Evolutionary conservation across 345 rosid genomes (phyloP).

Genomic region (Draba incana): DNA sequence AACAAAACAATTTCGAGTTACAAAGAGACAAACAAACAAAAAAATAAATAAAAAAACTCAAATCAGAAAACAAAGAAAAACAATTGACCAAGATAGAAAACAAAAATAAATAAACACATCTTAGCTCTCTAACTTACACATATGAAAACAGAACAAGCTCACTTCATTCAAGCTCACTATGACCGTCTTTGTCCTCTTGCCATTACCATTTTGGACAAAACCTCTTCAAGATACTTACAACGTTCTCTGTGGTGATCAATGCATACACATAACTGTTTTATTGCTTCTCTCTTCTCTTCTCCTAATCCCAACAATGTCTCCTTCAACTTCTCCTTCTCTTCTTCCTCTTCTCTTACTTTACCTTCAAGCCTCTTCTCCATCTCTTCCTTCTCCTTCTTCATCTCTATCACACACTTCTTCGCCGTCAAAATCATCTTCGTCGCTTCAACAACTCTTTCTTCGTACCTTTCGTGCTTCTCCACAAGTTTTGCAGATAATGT

Average conservation of each 20-base stretch:
- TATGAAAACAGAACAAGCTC: constrained; percentile 4
- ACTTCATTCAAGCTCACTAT: constrained; percentile 28
- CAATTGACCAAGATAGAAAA: not conserved
- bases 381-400: constrained; percentile 45
- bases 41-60: constrained; percentile 2
- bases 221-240: constrained; percentile 46
- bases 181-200: constrained; percentile 38
- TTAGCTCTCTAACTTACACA: constrained; percentile 24
- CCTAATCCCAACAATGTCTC: constrained; percentile 53
- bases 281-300: constrained; percentile 85
- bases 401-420: constrained; percentile 52
- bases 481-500: constrained; percentile 47
- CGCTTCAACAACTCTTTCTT: constrained; percentile 47
- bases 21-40: constrained; percentile 21
- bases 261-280: constrained; percentile 83
- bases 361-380: constrained; percentile 50
- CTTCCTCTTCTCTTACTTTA: constrained; percentile 50
- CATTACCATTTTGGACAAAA: constrained; percentile 34
- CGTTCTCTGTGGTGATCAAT: constrained; percentile 75
- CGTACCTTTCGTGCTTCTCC: constrained; percentile 44
- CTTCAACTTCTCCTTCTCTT: constrained; percentile 55
- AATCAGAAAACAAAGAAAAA: not conserved
- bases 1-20: constrained; percentile 3
- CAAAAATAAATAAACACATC: not conserved
- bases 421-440: constrained; percentile 49